Percentiles rank a stretch among this genome's conserved stretches.
These are phyloP conservation scores for Tuber melanosporum DNA, from an alignment of 495 filamentous ascomycete species.

Conservation along the genomic window DNA sequence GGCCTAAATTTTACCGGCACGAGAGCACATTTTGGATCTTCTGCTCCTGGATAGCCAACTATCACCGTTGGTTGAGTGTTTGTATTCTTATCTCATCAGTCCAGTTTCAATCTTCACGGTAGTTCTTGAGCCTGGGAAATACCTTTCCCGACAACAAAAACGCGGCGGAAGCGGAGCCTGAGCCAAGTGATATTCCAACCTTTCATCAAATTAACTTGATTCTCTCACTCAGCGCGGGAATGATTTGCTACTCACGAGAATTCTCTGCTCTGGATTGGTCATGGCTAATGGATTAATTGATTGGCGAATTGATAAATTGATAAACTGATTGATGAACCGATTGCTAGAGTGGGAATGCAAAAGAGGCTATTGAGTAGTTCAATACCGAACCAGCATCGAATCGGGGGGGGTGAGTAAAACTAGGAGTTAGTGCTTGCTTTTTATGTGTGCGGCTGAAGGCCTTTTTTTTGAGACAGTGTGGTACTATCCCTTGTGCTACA, in stretches of 20 bases:
- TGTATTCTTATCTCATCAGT: background rate
- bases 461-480: background rate
- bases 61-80: background rate
- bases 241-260: background rate
- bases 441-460: background rate
- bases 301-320: background rate
- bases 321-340: background rate
- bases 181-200: constrained; percentile 1
- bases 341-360: background rate
- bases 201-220: background rate
- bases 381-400: background rate
- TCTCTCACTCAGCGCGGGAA: background rate
- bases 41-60: background rate
- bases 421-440: background rate
- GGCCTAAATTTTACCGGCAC: constrained; percentile 3
- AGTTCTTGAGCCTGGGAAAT: background rate
- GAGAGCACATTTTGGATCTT: constrained; percentile 1
- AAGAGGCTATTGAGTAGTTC: background rate
- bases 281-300: background rate
- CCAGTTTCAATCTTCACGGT: background rate
- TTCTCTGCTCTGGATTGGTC: background rate
- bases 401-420: background rate
- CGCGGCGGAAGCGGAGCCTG: background rate
- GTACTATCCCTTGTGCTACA: background rate
- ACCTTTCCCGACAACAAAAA: background rate